These are phyloP conservation scores for Gastroboletus turbinatus DNA, from an alignment of 1,284 basidiomycete species.

Conservation along the genomic window DNA sequence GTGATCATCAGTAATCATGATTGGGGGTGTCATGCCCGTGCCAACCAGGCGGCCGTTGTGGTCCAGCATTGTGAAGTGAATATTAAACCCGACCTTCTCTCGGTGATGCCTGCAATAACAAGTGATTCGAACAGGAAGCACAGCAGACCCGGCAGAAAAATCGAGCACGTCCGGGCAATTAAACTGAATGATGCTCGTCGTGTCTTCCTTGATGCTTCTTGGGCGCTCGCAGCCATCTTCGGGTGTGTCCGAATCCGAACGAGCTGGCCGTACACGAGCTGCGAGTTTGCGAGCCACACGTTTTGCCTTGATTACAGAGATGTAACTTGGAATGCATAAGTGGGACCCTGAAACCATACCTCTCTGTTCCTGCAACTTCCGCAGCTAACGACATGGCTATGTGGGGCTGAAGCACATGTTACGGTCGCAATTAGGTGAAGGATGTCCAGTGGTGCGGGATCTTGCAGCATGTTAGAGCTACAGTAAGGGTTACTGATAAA, in stretches of 20 bases:
- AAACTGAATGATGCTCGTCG: constrained; percentile 89
- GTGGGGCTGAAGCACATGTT: constrained; percentile 75
- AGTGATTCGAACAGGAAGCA: constrained; percentile 92
- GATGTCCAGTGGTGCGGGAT: constrained; percentile 69
- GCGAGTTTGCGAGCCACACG: constrained; percentile 85
- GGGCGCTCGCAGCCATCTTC: constrained; percentile 49
- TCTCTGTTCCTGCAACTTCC: constrained; percentile 84
- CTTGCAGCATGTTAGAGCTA: constrained; percentile 41
- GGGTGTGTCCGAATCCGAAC: constrained; percentile 72
- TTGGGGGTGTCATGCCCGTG: constrained; percentile 82
- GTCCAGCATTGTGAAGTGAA: constrained; percentile 89
- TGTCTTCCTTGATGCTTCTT: constrained; percentile 61
- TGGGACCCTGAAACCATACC: constrained; percentile 42
- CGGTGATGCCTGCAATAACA: constrained; percentile 99
- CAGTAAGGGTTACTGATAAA: constrained; percentile 5
- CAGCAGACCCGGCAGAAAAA: constrained; percentile 84
- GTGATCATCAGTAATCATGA: constrained; percentile 99
- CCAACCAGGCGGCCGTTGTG: constrained; percentile 81
- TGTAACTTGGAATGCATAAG: constrained; percentile 12
- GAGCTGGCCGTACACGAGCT: constrained; percentile 71
- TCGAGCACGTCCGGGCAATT: constrained; percentile 93
- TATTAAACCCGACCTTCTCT: constrained; percentile 94
- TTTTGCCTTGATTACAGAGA: constrained; percentile 58
- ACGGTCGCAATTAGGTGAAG: constrained; percentile 68
- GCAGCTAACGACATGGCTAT: constrained; percentile 78